Conservation (phyloP, 306 rosid species). For the Casuarina cunninghamiana region DNA sequence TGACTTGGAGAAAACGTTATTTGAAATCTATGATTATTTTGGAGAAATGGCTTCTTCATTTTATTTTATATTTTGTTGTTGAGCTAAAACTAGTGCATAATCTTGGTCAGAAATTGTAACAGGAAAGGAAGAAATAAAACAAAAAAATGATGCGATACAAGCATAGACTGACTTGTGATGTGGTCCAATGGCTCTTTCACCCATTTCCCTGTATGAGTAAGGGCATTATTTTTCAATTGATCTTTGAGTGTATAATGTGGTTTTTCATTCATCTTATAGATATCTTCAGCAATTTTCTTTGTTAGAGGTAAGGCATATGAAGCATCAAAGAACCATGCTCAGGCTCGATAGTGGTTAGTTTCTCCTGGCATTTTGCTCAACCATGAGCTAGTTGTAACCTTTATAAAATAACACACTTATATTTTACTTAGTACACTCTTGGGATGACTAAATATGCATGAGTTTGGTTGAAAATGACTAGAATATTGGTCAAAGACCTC, state of each 20-base stretch:
- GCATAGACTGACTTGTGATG: not conserved
- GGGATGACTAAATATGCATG: conserved; percentile 15
- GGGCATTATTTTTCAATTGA: not conserved
- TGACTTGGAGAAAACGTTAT: not conserved
- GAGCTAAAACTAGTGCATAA: not conserved
- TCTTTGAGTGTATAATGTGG: conserved; percentile 11
- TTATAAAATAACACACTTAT: not conserved
- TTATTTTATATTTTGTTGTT: too few species aligned
- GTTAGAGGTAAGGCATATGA: conserved; percentile 87
- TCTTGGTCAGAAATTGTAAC: not conserved
- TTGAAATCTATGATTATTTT: not conserved
- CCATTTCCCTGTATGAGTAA: not conserved
- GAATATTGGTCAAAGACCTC: conserved; percentile 22
- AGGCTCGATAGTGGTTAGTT: conserved; percentile 83
- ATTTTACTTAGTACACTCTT: not conserved
- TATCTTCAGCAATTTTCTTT: conserved; percentile 92
- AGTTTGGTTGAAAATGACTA: conserved; percentile 3
- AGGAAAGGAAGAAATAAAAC: too few species aligned
- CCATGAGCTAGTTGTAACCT: not conserved
- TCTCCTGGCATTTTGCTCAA: conserved; percentile 4
- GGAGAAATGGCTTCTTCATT: not conserved
- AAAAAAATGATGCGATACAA: too few species aligned
- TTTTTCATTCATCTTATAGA: conserved; percentile 47
- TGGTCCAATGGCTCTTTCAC: not conserved
- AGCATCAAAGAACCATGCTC: conserved; percentile 89